Base-by-base conservation (phyloP, 1,284 basidiomycete genomes). In the Athelia psychrophila region DNA sequence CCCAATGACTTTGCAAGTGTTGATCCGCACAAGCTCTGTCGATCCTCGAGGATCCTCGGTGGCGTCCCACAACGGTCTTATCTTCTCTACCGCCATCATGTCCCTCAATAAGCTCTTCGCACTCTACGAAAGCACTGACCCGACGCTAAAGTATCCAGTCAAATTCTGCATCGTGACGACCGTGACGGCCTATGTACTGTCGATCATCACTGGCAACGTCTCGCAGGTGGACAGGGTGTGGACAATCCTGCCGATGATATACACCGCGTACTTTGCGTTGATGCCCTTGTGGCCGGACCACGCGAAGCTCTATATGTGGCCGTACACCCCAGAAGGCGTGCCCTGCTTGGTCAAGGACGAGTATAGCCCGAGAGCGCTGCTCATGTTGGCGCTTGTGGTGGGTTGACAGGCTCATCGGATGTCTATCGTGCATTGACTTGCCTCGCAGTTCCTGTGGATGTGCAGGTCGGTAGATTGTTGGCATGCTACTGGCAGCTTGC, bases 181-280 rank as follows among this genome's bases (percentile, higher is more conserved):
- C 0, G 54, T 65, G 4, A 64, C 64, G 1, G 77, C 79, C 9
- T 91, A 80, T 60, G 57, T 87, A 9, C 62, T 79, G 3, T 87
- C 85, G 8, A 47, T 89, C 20, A 51, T 90, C 25, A 93, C 88
- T 0, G 79, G 82, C 27, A 95, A 95, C 61, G 88, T 92, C 46
- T 83, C 79, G 5, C 84, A 87, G 65, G 85, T 89, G 25, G 91
- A 93, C 73, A 76, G 71, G 44, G 56, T 83, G 18, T 92, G 88
- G 87, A 88, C 88, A 0, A 84, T 94, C 63, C 69, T 93, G 48
- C 93, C 94, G 0, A 79, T 86, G 6, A 75, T 93, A 19, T 94
- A 93, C 65, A 82, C 86, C 0, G 80, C 80, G 0, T 88, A 92
- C 61, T 90, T 84, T 61, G 85, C 88, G 1, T 66, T 91, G 16